Base-by-base conservation (phyloP, 441 rosid genomes). In the Croton setiger region DNA sequence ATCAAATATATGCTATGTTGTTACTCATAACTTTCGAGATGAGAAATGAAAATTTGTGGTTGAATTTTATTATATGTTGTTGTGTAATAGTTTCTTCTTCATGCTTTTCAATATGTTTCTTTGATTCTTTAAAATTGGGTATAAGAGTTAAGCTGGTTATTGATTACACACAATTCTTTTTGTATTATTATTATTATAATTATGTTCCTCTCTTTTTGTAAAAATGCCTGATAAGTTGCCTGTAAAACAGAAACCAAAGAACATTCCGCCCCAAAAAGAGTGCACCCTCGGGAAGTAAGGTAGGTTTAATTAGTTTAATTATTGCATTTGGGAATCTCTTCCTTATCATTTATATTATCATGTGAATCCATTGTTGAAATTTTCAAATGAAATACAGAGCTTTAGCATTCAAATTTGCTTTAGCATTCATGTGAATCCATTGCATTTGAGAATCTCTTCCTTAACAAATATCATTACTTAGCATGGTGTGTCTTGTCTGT, bases 251-350 rank as follows among this genome's bases (percentile, higher is more conserved):
- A 84, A 94, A 91, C 77, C 98, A 94, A 58, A 83, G 92, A 80
- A 94, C 97, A 57, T 94, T 94, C 77, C 98, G 98, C 69, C 98
- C 98, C 4, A 94, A 94, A 72, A 94, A 94, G 86, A 91, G 96
- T 60, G 96, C 97, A 17, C 97, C 98, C 33, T 89, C 98, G 0
- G 98, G 98, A 75, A 94, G 98, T 77, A 94, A 94, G 98, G 97
- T 94, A 67, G 54, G 88, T 78, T 33, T 53, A 58, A 49, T 54
- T 51, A 5, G 17, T 36, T 35, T 60, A 23, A 48, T 18, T 57
- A 43, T 17, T 63, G 27, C 21, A 23, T 13, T 23, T 33, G 31
- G 9, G 2, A 31, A 67, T 47, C 7, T 21, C 48, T 21, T 20
- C 35, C 12, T 35, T 45, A 35, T 3, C 47, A 37, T 58, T 23